Base-by-base conservation (phyloP, 148 eudicot genomes). In the Beta vulgaris region DNA sequence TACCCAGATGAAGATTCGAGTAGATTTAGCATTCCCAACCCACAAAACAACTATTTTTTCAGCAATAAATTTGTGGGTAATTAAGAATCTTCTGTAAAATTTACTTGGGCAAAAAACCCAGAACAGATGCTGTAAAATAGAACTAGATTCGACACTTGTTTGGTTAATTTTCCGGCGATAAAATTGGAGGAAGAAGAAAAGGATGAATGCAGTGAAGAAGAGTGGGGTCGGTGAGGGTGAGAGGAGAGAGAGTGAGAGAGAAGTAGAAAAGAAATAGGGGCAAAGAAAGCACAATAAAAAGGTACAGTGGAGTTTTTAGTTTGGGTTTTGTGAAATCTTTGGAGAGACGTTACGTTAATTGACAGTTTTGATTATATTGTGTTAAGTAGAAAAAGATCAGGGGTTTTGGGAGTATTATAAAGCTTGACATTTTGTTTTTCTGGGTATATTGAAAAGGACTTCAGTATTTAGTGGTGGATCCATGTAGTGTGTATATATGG, bases 331-430 rank as follows among this genome's bases (percentile, higher is more conserved):
- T 86, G 86, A 79, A n/a, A 83, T 71, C 87, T 80, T 86, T 85
- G 88, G 87, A 83, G 43, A 80, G 84, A 83, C 91, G 88, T 88
- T 90, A 86, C 85, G 88, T 77, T 82, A 76, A 77, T n/a, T 79
- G 63, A 82, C 42, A 76, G 43, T 72, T 73, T 61, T 64, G 40
- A 21, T 29, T 12, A 19, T 16, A n/a, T 59, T 3, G 23, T 36
- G 18, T 42, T 71, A 26, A 63, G 39, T 77, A 34, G 44, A 9
- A 25, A 23, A 4, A 15, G 59, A 32, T 42, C 23, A 19, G 19
- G n/a, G 61, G 69, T 48, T 43, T 37, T 74, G 61, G 71, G 77
- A 44, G 69, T 46, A 34, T 34, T 51, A 55, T 29, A 70, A 49
- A 69, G 42, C 23, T 32, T 51, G 7, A 31, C 2, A 15, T 12